Base-by-base conservation (phyloP, 2,329 filamentous ascomycete species). In the Aspergillus neoniger region DNA sequence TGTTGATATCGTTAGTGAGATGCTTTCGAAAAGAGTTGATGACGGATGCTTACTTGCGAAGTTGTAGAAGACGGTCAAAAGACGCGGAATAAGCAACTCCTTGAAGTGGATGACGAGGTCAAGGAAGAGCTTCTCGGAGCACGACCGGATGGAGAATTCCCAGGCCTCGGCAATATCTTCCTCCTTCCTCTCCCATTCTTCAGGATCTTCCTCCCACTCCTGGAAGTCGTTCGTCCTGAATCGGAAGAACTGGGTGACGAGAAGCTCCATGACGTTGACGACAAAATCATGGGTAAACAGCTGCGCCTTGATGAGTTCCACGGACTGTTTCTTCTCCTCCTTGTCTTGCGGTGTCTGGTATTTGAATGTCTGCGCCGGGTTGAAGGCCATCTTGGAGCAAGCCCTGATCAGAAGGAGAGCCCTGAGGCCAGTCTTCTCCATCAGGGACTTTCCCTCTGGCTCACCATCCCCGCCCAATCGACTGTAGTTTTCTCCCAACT, bases 101-200 rank as follows among this genome's bases (percentile, higher is more conserved):
- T 95, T 96, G 83, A 91, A 96, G 78, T 96, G 89, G 63, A 91
- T 91, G 62, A 96, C 86, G 17, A 99, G 85, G 69, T 97, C 93
- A 67, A 97, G 83, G 76, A 98, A 96, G 14, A 99, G 83, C 76
- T 93, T 96, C 76, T 99, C 95, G 0, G 95, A 89, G 72, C 94
- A 98, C 2, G 93, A 91, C 32, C 94, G 88, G 56, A 98, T 89
- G 60, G 94, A 91, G 80, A 93, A 97, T 70, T 98, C 92, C 84
- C 91, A 98, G 1, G 90, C 91, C 67, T 92, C 91, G 38, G 90
- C 88, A 61, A 91, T 86, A 62, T 89, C 90, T 70, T 96, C 92
- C 79, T 97, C 92, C 69, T 89, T 88, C 65, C 91, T 88, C 75
- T 97, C 94, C 93, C 95, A 99, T 57, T 96, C 92, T 74, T 99